Percentiles rank a stretch among this genome's conserved stretches.
Evolutionary conservation across 768 basidiomycete species (phyloP).

Genomic region (Peribolospora baueri): DNA sequence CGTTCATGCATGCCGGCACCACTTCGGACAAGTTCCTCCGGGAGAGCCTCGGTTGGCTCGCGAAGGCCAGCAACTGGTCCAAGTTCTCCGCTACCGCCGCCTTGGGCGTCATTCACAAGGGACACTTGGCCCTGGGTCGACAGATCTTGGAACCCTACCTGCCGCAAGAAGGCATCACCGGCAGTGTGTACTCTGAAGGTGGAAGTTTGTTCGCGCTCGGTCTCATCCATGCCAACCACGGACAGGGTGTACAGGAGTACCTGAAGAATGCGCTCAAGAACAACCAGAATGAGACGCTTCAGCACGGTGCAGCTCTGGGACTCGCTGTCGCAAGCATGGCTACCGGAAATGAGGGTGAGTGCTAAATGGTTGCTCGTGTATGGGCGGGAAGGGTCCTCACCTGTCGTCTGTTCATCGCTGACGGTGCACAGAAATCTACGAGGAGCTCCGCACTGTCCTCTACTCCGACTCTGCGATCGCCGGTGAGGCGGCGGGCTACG

Average conservation of each 20-base stretch:
- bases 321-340: constrained; percentile 93
- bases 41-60: constrained; percentile 92
- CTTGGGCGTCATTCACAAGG: constrained; percentile 91
- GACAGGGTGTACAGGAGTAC: constrained; percentile 28
- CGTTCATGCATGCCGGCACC: constrained; percentile 95
- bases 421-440: constrained; percentile 45
- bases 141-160: constrained; percentile 82
- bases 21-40: constrained; percentile 81
- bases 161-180: constrained; percentile 29
- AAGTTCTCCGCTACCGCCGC: constrained; percentile 96
- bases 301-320: constrained; percentile 90
- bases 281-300: constrained; percentile 57
- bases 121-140: constrained; percentile 80
- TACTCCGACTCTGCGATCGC: constrained; percentile 89
- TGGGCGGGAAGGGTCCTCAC: no score
- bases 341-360: constrained; percentile 41
- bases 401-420: no score
- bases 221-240: constrained; percentile 76
- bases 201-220: constrained; percentile 90
- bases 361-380: neutral
- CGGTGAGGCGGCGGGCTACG: constrained; percentile 84
- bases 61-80: constrained; percentile 85
- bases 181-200: constrained; percentile 73
- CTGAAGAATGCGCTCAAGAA: constrained; percentile 57
- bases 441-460: constrained; percentile 63